These are phyloP conservation scores for Cytauxzoon felis DNA, from an alignment of 169 alveolate genomes.

Conservation along the genomic window DNA sequence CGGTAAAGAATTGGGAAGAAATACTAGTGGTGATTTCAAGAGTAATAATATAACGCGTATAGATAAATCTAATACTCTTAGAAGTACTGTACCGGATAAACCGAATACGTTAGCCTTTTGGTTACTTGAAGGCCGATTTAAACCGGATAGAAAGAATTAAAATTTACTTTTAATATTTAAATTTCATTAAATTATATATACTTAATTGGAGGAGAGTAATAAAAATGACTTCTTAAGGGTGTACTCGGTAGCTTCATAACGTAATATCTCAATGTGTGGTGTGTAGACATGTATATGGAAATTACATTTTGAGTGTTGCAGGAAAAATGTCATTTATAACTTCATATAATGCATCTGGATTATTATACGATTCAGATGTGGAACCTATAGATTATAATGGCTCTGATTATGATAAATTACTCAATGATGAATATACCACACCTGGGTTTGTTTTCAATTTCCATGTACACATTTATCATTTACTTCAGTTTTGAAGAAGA, in stretches of 20 bases:
- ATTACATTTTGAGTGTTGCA: neutral
- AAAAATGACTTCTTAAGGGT: no score
- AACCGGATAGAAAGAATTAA: conserved; percentile 12
- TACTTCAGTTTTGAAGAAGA: conserved; percentile 43
- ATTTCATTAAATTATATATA: no score
- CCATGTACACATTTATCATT: no score
- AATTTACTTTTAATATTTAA: neutral
- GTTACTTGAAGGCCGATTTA: conserved; percentile 60
- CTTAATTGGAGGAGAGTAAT: no score
- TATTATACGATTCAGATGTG: conserved; percentile 54
- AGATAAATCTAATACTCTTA: neutral
- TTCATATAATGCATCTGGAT: conserved; percentile 11
- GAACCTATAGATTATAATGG: conserved; percentile 55
- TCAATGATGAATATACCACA: conserved; percentile 18
- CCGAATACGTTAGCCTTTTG: conserved; percentile 62
- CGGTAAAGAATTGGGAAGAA: neutral
- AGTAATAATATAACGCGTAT: neutral
- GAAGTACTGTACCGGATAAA: conserved; percentile 42
- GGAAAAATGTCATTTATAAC: conserved; percentile 22
- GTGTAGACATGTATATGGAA: neutral
- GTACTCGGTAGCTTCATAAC: no score
- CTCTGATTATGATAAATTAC: conserved; percentile 16
- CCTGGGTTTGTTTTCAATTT: conserved; percentile 20
- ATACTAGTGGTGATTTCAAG: neutral
- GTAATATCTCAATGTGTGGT: no score